These are phyloP conservation scores for Hydnomerulius pinastri DNA, from an alignment of 768 basidiomycete genomes.

Conservation along the genomic window DNA sequence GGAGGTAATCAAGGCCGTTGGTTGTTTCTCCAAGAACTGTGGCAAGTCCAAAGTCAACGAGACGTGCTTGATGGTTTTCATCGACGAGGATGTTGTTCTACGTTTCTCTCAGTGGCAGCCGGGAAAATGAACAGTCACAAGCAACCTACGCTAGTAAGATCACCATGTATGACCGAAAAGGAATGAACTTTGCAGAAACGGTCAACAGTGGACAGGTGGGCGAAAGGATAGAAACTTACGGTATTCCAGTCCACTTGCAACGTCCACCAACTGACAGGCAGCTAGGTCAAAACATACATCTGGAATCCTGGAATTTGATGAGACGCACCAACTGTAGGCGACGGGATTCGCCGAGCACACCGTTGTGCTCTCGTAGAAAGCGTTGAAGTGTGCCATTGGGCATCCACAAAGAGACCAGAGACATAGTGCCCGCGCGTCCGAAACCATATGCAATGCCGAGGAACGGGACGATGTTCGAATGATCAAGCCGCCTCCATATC, in stretches of 20 bases:
- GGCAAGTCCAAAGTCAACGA: no score
- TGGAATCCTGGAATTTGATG: background rate
- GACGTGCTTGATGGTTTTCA: no score
- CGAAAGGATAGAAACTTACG: no score
- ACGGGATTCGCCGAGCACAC: background rate
- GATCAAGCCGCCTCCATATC: constrained; percentile 24
- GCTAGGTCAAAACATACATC: background rate
- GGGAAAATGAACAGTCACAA: no score
- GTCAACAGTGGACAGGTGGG: background rate
- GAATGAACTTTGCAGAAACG: background rate
- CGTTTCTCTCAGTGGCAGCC: no score
- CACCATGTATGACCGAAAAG: constrained; percentile 15
- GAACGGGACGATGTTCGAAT: no score
- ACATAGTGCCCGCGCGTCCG: constrained; percentile 5
- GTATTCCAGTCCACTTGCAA: constrained; percentile 2
- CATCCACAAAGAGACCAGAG: constrained; percentile 24
- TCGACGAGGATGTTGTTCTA: no score
- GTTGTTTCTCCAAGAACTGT: no score
- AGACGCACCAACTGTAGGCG: background rate
- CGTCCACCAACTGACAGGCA: background rate
- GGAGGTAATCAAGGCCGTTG: constrained; percentile 29
- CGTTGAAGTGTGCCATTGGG: constrained; percentile 14
- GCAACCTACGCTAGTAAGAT: no score
- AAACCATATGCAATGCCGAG: no score
- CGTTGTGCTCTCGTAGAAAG: constrained; percentile 7